These are phyloP conservation scores for Dillenia turbinata DNA, from an alignment of 164 flowering plant genomes.

Conservation along the genomic window DNA sequence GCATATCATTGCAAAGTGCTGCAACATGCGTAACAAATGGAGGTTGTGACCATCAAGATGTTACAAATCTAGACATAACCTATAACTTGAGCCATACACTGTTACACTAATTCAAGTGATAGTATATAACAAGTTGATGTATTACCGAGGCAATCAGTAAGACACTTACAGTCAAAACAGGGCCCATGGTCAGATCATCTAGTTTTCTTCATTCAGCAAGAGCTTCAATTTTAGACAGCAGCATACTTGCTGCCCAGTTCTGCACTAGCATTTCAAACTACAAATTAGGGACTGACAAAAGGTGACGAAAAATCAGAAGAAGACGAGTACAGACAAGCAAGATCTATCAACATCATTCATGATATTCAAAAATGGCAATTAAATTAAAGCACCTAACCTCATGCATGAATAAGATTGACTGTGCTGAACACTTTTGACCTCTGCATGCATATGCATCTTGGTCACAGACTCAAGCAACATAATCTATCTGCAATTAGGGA, in stretches of 20 bases:
- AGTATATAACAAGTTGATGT: too few relatives aligned
- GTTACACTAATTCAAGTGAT: too few relatives aligned
- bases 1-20: too few relatives aligned
- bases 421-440: slow-evolving; percentile 99
- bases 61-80: too few relatives aligned
- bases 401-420: slow-evolving; percentile 91
- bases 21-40: too few relatives aligned
- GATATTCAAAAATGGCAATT: background rate
- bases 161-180: slow-evolving; percentile 86
- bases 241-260: slow-evolving; percentile 77
- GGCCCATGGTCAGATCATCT: slow-evolving; percentile 88
- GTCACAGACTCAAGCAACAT: slow-evolving; percentile 98
- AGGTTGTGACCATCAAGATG: too few relatives aligned
- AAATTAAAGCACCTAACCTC: slow-evolving; percentile 49
- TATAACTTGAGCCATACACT: too few relatives aligned
- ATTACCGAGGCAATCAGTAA: too few relatives aligned
- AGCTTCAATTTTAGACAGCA: slow-evolving; percentile 57
- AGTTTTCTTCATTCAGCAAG: slow-evolving; percentile 89
- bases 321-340: background rate
- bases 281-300: background rate
- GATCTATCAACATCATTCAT: background rate
- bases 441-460: slow-evolving; percentile 99
- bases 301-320: background rate
- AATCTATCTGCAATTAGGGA: slow-evolving; percentile 64
- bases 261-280: slow-evolving; percentile 22